These are phyloP conservation scores for Euptelea pleiosperma DNA, from an alignment of 164 flowering plant genomes.

Conservation along the genomic window DNA sequence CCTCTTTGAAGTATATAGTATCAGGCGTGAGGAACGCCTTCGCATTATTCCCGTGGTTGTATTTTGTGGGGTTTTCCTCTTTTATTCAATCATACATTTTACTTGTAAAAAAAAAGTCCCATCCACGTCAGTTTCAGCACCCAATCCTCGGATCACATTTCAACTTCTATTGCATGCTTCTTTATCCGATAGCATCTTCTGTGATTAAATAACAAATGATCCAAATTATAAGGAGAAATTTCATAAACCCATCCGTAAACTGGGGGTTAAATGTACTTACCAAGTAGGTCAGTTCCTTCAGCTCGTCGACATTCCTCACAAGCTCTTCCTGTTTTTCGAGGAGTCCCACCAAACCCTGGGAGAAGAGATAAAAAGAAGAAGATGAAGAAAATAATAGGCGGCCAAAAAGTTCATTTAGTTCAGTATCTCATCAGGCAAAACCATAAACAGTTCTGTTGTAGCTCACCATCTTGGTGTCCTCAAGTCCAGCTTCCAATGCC, in stretches of 20 bases:
- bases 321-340: constrained; percentile 27
- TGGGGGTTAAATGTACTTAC: constrained; percentile 8
- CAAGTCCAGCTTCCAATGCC: constrained; percentile 35
- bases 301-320: constrained; percentile 30
- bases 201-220: constrained; percentile 8
- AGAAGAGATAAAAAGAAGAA: not conserved
- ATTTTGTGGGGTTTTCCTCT: too few relatives aligned
- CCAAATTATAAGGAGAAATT: not conserved
- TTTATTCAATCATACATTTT: too few relatives aligned
- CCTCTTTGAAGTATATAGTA: too few relatives aligned
- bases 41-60: too few relatives aligned
- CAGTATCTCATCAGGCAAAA: constrained; percentile 3
- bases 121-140: not conserved
- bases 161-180: constrained; percentile 5
- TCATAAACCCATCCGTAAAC: not conserved
- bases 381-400: constrained; percentile 2
- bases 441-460: constrained; percentile 3
- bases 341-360: constrained; percentile 32
- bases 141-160: constrained; percentile 1
- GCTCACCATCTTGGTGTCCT: constrained; percentile 41
- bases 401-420: not conserved
- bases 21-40: too few relatives aligned
- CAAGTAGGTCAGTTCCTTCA: constrained; percentile 19
- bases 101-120: too few relatives aligned
- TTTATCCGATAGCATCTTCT: constrained; percentile 10